Evolutionary conservation across 352 stramenopile genomes (phyloP).

Genomic region (Blastocystis sp.): DNA sequence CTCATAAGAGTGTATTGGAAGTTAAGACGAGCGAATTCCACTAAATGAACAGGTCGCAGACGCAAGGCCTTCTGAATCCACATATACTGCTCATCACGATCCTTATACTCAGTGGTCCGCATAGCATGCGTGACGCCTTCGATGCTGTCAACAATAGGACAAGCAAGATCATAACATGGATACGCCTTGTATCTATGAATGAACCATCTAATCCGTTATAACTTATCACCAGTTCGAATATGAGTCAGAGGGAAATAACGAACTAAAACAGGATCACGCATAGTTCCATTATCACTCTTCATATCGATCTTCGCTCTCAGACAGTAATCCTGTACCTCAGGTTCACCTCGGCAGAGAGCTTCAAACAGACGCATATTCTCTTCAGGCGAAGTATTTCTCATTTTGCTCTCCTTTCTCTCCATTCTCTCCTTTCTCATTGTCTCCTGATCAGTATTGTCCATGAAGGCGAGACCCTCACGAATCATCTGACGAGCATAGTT

Average conservation of each 20-base stretch:
- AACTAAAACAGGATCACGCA: conserved; percentile 80
- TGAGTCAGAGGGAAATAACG: conserved; percentile 80
- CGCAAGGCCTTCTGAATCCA: conserved; percentile 86
- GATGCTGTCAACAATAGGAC: conserved; percentile 96
- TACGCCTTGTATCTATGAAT: conserved; percentile 92
- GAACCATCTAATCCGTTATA: not conserved
- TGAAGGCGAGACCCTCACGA: conserved; percentile 90
- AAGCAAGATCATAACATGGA: conserved; percentile 98
- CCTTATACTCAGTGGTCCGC: conserved; percentile 98
- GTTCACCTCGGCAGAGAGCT: conserved; percentile 87
- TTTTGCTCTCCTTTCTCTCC: conserved; percentile 86
- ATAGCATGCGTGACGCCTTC: conserved; percentile 98
- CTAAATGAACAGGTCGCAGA: conserved; percentile 79
- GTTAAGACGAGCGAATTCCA: conserved; percentile 96
- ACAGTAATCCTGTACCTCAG: conserved; percentile 77
- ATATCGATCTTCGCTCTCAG: conserved; percentile 94
- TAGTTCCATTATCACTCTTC: conserved; percentile 72
- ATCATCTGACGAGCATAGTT: conserved; percentile 90
- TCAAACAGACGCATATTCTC: conserved; percentile 90
- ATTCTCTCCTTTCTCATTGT: conserved; percentile 81
- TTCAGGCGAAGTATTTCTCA: conserved; percentile 79
- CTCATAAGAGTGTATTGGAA: conserved; percentile 97
- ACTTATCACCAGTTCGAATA: conserved; percentile 74
- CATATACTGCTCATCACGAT: conserved; percentile 94
- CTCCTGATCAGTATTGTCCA: conserved; percentile 98